Evolutionary conservation across 768 basidiomycete species (phyloP), one percentile per base, ranked within the genome.

Genomic region (Phaeotremella skinneri): DNA sequence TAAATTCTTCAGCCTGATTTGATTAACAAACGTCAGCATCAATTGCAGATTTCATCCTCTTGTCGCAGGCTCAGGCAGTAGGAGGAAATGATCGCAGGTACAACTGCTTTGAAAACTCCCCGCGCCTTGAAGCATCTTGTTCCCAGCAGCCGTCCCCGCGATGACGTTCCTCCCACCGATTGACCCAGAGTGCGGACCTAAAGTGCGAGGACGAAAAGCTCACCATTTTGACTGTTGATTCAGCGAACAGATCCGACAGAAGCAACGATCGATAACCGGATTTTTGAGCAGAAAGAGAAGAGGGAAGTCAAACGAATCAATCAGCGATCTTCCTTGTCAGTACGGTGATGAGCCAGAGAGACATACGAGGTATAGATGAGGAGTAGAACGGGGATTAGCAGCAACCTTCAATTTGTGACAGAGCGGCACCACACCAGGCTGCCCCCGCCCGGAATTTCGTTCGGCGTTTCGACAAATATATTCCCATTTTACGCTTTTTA

Each of bases 1-100:
- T 94, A 70, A 91, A 82, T 56, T 80, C 80, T 79, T 91, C 90
- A 80, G 90, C 87, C 90, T 91, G 69, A 13, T 7, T 14, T 11
- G 23, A 13, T n/a, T n/a, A n/a, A n/a, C n/a, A n/a, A n/a, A n/a
- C n/a, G 48, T 71, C 66, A 52, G 66, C 69, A 66, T 11, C 37
- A 11, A n/a, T 41, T n/a, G 13, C n/a, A 11, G 13, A 41, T 41
- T 11, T 11, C 37, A 41, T 11, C n/a, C n/a, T n/a, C 37, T n/a
- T n/a, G 37, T 41, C 13, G 37, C n/a, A n/a, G 11, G 37, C 13
- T 41, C 11, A 11, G 37, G 37, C 37, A 41, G 37, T 11, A 11
- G 37, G 11, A n/a, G 37, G 37, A 11, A 48, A 25, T n/a, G 45
- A 48, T 11, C 9, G 45, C 21, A 48, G 21, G 9, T 11, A 25